These are phyloP conservation scores for Xylariales sp. DNA, from an alignment of 2,329 filamentous ascomycete genomes.

Conservation along the genomic window DNA sequence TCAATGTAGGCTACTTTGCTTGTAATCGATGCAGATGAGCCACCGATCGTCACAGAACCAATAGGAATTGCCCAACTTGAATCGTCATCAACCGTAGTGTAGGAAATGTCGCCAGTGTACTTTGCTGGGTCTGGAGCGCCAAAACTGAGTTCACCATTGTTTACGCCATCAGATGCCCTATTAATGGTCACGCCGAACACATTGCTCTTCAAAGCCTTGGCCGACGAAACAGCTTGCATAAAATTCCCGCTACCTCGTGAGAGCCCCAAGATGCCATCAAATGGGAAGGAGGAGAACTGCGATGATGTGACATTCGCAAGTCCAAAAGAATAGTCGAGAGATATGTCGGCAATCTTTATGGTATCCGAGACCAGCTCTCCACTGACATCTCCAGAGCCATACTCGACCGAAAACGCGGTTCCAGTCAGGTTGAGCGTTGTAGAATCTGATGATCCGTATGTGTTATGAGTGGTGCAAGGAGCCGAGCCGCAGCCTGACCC, in stretches of 20 bases:
- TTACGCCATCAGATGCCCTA: constrained; percentile 59
- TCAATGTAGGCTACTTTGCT: constrained; percentile 68
- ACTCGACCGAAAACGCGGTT: constrained; percentile 61
- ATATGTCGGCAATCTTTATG: constrained; percentile 62
- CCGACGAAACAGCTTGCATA: constrained; percentile 54
- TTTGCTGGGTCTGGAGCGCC: constrained; percentile 64
- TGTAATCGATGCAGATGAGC: constrained; percentile 51
- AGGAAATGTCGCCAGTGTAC: constrained; percentile 65
- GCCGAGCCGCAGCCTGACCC: constrained; percentile 60
- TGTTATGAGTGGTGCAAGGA: constrained; percentile 66
- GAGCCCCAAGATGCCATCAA: constrained; percentile 83
- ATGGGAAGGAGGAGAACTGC: constrained; percentile 74
- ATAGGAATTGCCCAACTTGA: constrained; percentile 67
- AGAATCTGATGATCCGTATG: constrained; percentile 64
- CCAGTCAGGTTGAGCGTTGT: constrained; percentile 51
- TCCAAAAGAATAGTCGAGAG: constrained; percentile 64
- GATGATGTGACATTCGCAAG: constrained; percentile 66
- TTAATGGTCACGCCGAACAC: constrained; percentile 69
- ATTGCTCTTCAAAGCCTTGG: constrained; percentile 56
- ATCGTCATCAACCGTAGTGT: constrained; percentile 49
- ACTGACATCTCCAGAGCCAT: constrained; percentile 71
- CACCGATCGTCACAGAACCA: constrained; percentile 61
- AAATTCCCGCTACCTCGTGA: constrained; percentile 61
- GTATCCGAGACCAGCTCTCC: constrained; percentile 65
- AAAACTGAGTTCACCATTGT: constrained; percentile 74